Evolutionary conservation across 179 eudicot genomes (phyloP).

Genomic region (Beta corolliflora): DNA sequence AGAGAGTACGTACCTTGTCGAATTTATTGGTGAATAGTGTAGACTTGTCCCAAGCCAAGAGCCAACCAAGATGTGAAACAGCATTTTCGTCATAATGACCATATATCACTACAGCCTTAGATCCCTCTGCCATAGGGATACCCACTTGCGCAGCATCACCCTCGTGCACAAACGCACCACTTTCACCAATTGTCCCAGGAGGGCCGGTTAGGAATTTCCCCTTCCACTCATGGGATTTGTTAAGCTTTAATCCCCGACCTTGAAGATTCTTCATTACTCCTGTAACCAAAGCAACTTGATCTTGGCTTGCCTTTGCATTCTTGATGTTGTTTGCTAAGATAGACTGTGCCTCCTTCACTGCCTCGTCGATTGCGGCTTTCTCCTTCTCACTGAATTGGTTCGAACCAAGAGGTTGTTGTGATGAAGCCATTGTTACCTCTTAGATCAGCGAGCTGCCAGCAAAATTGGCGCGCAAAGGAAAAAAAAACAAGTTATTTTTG

Average conservation of each 20-base stretch:
- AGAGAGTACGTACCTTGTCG: background rate
- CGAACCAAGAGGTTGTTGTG: background rate
- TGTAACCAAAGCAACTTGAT: background rate
- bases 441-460: background rate
- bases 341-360: background rate
- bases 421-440: background rate
- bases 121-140: background rate
- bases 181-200: background rate
- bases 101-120: background rate
- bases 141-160: background rate
- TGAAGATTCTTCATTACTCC: background rate
- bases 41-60: constrained; percentile 9
- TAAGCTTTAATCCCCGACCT: background rate
- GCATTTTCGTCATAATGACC: background rate
- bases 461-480: too few relatives aligned
- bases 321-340: background rate
- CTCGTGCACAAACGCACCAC: background rate
- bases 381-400: background rate
- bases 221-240: background rate
- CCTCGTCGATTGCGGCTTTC: background rate
- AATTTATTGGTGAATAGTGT: too few relatives aligned
- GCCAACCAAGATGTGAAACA: background rate
- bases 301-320: background rate
- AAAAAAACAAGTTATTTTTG: too few relatives aligned
- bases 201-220: background rate